phyloP scores from a whole-genome alignment of 306 rosid species.

The Macrotyloma uniflorum region DNA sequence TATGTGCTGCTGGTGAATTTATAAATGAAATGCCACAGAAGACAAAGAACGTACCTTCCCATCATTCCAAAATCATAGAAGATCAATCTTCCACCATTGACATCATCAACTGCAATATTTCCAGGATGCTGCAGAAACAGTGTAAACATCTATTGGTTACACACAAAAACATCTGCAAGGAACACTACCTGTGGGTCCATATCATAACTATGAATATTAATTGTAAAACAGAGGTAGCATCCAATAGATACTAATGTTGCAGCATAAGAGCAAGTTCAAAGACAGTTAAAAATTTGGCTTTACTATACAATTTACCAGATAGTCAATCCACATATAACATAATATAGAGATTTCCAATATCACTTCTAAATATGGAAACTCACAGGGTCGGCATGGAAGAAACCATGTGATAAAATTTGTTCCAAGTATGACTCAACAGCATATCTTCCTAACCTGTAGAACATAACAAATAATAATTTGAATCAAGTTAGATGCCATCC shows the following conservation, averaged over 20 bases:
- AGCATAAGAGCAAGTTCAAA: conserved; percentile 18
- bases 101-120: conserved; percentile 97
- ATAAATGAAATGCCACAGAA: conserved; percentile 28
- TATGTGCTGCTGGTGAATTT: conserved; percentile 12
- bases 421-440: conserved; percentile 98
- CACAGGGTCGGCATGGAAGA: conserved; percentile 99
- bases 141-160: conserved; percentile 12
- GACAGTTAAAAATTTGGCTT: conserved; percentile 22
- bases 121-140: conserved; percentile 87
- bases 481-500: conserved; percentile 16
- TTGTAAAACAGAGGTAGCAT: conserved; percentile 7
- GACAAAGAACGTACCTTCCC: conserved; percentile 77
- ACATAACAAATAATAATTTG: conserved; percentile 27
- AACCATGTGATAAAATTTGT: conserved; percentile 96
- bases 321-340: conserved; percentile 28
- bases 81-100: conserved; percentile 98
- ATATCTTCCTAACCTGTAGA: conserved; percentile 84
- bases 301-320: conserved; percentile 6
- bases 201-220: neutral
- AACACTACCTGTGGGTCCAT: neutral
- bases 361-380: conserved; percentile 47
- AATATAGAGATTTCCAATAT: conserved; percentile 11
- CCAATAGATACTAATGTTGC: conserved; percentile 30
- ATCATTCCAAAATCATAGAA: conserved; percentile 99
- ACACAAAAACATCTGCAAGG: neutral